Conservation (phyloP, 164 flowering plant genomes). For the Cinnamomum chago region DNA sequence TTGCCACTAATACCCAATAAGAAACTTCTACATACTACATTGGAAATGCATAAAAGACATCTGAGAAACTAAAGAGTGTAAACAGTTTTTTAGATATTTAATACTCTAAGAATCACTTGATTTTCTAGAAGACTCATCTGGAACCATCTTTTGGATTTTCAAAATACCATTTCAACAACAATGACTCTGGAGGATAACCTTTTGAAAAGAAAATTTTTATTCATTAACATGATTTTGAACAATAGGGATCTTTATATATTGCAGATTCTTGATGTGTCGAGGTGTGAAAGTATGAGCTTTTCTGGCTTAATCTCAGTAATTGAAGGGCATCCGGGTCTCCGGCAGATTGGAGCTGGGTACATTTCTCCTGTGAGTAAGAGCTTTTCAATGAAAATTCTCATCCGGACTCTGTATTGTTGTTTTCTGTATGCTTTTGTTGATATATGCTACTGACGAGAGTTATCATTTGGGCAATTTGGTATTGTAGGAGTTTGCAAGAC, state of each 20-base stretch:
- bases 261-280: slow-evolving; percentile 58
- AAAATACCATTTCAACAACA: not conserved
- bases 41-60: too few relatives aligned
- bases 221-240: not conserved
- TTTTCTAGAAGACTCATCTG: too few relatives aligned
- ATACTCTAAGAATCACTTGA: too few relatives aligned
- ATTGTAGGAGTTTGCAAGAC: slow-evolving; percentile 40
- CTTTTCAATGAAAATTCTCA: not conserved
- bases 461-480: slow-evolving; percentile 7
- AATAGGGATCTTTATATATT: not conserved
- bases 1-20: too few relatives aligned
- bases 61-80: too few relatives aligned
- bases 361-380: slow-evolving; percentile 46
- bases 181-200: not conserved
- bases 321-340: slow-evolving; percentile 37
- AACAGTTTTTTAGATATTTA: too few relatives aligned
- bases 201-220: not conserved
- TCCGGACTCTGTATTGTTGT: not conserved
- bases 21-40: too few relatives aligned
- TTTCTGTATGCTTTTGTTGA: not conserved
- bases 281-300: slow-evolving; percentile 46
- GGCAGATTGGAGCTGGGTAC: slow-evolving; percentile 45
- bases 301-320: slow-evolving; percentile 42
- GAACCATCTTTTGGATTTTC: too few relatives aligned
- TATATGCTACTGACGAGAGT: not conserved